Base-by-base conservation (phyloP, 2,329 filamentous ascomycete species). In the Botrytis galanthina region DNA sequence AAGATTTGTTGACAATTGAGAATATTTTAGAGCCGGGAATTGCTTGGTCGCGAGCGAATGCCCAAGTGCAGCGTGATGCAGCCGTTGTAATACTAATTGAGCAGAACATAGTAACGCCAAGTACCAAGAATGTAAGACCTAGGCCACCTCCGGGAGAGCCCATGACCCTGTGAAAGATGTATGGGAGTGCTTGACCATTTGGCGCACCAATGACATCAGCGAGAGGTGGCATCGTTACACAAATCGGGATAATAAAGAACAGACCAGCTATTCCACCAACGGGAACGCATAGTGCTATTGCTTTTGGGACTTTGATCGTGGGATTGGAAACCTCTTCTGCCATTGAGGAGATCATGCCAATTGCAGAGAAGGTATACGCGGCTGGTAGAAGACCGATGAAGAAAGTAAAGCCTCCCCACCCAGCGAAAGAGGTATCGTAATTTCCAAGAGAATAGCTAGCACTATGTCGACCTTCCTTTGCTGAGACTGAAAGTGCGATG, bases 41-140 rank as follows among this genome's bases (percentile, higher is more conserved):
- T 18, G 91, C 92, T 3, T 90, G 87, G 74, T 93, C 91, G 77
- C 89, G 83, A 72, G 87, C 89, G 75, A 92, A 92, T 0, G 91
- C 90, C 78, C 90, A 92, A 14, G 88, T 88, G 87, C 92, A 92
- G 12, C 90, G 86, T 0, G 84, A 86, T 1, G 86, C 86, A 0
- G 86, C 86, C 2, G 84, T 83, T 0, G 86, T 87, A 75, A 87
- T 87, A 60, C 83, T 84, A 75, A 88, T 87, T 44, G 83, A 85
- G 81, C 86, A 88, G 80, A 87, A 87, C 62, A 88, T 79, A 0
- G 84, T 86, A 73, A 88, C 82, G 6, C 83, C 81, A 3, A 88
- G 80, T 14, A 88, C 83, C 18, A 87, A 81, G 76, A 86, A 84
- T n/a, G 83, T 84, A 10, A 88, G 81, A 0, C 81, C 85, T 0